Conservation (phyloP, 352 stramenopile species). For the Pythium myriotylum region DNA sequence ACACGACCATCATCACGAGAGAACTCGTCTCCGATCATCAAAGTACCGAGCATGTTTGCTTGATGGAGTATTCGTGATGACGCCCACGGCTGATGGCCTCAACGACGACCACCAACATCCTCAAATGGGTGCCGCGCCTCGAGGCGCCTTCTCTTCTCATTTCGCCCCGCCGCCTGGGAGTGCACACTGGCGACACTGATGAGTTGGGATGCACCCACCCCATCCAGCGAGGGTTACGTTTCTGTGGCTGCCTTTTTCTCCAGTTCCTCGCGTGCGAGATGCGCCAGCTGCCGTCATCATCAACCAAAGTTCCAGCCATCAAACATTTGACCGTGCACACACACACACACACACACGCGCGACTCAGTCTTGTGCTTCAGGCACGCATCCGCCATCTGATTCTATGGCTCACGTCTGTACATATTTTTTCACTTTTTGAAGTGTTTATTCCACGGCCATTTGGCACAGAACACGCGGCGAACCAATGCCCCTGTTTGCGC, state of each 20-base stretch:
- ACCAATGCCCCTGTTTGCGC: not conserved
- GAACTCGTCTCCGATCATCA: not conserved
- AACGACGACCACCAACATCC: too few species aligned
- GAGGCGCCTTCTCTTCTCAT: not conserved
- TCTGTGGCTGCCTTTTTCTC: constrained; percentile 2
- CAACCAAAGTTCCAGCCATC: constrained; percentile 1
- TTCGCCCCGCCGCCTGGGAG: not conserved
- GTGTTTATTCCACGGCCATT: constrained; percentile 1
- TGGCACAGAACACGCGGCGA: constrained; percentile 10
- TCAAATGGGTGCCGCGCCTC: too few species aligned
- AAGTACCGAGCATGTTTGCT: too few species aligned
- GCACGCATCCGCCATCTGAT: constrained; percentile 11
- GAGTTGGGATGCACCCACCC: constrained; percentile 4
- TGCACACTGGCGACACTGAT: not conserved
- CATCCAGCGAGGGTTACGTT: constrained; percentile 7
- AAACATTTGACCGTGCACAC: too few species aligned
- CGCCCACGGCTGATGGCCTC: too few species aligned
- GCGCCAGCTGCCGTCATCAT: constrained; percentile 16
- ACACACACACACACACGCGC: not conserved
- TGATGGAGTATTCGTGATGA: too few species aligned
- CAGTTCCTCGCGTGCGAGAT: constrained; percentile 6
- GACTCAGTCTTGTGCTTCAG: constrained; percentile 7
- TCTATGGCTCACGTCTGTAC: constrained; percentile 2
- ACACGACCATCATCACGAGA: not conserved
- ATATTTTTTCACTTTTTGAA: constrained; percentile 9